Percentiles rank a stretch among this genome's conserved stretches.
phyloP scores from a whole-genome alignment of 1,284 basidiomycete species.

The Ceratobasidium sp. region DNA sequence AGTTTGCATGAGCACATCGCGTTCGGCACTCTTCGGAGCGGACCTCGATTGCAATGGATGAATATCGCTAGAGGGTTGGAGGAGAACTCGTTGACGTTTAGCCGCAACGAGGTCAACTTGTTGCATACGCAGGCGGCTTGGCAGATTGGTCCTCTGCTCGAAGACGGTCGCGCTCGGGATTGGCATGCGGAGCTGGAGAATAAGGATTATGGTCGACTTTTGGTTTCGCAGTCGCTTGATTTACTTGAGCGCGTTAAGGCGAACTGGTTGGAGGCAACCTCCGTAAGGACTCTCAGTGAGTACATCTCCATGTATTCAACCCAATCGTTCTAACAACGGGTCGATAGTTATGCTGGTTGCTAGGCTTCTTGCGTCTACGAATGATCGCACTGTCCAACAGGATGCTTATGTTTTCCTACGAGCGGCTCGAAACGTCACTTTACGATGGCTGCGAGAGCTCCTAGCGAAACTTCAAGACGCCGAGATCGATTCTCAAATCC shows the following conservation, averaged over 20 bases:
- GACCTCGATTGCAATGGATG: slow-evolving; percentile 60
- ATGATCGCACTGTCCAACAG: neutral
- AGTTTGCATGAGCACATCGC: slow-evolving; percentile 59
- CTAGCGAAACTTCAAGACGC: neutral
- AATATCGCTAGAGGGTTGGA: slow-evolving; percentile 60
- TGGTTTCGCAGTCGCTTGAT: neutral
- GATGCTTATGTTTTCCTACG: neutral
- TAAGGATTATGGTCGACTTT: slow-evolving; percentile 9
- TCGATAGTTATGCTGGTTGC: slow-evolving; percentile 13
- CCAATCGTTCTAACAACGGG: neutral
- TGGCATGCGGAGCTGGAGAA: slow-evolving; percentile 35
- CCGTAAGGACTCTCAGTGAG: slow-evolving; percentile 14
- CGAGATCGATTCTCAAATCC: neutral
- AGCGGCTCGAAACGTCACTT: slow-evolving; percentile 2
- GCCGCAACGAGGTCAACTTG: slow-evolving; percentile 55
- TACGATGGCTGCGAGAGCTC: slow-evolving; percentile 5
- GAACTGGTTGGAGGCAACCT: slow-evolving; percentile 33
- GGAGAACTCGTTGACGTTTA: slow-evolving; percentile 55
- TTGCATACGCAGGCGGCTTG: slow-evolving; percentile 57
- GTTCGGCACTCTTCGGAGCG: slow-evolving; percentile 59
- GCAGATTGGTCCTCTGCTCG: slow-evolving; percentile 42
- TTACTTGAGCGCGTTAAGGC: slow-evolving; percentile 22
- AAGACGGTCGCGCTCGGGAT: slow-evolving; percentile 22
- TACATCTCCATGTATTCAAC: neutral
- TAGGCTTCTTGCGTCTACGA: slow-evolving; percentile 23